Evolutionary conservation across 1,284 basidiomycete genomes (phyloP), one percentile per base, ranked within the genome.

Genomic region (Ceratobasidium sp.): DNA sequence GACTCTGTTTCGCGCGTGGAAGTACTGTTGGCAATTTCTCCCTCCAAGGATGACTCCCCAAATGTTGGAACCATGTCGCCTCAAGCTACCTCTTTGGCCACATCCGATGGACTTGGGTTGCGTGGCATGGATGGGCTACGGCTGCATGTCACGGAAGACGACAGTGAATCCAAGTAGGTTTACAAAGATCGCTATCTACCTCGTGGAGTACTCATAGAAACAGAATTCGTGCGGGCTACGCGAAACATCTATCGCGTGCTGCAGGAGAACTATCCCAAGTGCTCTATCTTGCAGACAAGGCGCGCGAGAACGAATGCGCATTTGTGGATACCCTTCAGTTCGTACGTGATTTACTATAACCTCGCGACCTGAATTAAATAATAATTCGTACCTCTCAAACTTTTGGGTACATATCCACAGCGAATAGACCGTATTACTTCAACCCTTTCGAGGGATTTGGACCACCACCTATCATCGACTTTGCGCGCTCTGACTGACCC

Each of bases 251-350:
- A 3, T 85, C 87, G 15, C 87, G 95, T 56, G 91, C 95, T 15
- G 93, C 94, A 12, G 83, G 88, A 12, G 96, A 97, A 78, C 97
- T 96, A 77, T 93, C 87, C 1, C 94, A 98, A 76, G 83, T 98
- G n/a, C 82, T 94, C 38, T 98, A 98, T 77, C 91, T 97, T 73
- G 85, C 88, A 42, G 85, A 87, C 17, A 96, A 97, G 77, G 93
- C 94, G 17, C 83, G 86, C 10, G 80, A 81, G 12, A 89, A 93
- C 74, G 84, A 85, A 1, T 93, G 92, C 76, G 83, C 83, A 8
- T 94, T 93, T 74, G 86, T 96, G 1, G 85, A 90, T 69, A 89
- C 91, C 72, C 85, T 94, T 15, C 87, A 93, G 82, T 91, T 90
- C 85, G 94, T 96, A 78, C 81, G 92, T 87, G 75, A 75, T 47